A percentile compares a stretch with the other conserved stretches of the same genome.
Evolutionary conservation across 164 flowering plant genomes (phyloP).

Genomic region (Nymphaea colorata): DNA sequence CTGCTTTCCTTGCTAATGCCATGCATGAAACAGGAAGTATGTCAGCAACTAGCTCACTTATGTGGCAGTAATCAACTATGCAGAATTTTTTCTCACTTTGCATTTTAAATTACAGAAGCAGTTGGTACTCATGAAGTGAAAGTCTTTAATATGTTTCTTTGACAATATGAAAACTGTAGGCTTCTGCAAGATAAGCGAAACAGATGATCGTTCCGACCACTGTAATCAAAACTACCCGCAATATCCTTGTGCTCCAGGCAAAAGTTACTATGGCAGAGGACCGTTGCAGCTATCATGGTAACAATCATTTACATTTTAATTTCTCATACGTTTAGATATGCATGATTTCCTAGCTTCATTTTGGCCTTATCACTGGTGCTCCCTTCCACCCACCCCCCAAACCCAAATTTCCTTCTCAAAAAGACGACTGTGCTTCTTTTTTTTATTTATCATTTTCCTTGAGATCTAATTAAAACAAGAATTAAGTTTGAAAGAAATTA

Average conservation of each 20-base stretch:
- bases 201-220: slow-evolving; percentile 12
- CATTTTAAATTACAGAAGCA: no score
- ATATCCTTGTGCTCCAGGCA: slow-evolving; percentile 20
- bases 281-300: slow-evolving; percentile 23
- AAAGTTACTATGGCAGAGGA: slow-evolving; percentile 22
- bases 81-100: not conserved
- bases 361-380: no score
- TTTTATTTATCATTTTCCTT: no score
- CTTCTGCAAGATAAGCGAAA: slow-evolving; percentile 25
- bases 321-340: not conserved
- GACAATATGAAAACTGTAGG: slow-evolving; percentile 9
- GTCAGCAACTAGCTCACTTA: not conserved
- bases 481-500: no score
- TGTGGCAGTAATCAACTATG: not conserved
- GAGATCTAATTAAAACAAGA: no score
- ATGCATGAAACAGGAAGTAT: slow-evolving; percentile 40
- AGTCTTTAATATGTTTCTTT: not conserved
- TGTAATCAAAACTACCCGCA: slow-evolving; percentile 9
- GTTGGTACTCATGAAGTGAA: not conserved
- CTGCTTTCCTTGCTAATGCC: slow-evolving; percentile 44
- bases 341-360: not conserved
- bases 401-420: no score
- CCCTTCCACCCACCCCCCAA: no score
- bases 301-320: no score
- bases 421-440: no score